Evolutionary conservation across 2,329 filamentous ascomycete genomes (phyloP).

Genomic region (Fusarium mexicanum): DNA sequence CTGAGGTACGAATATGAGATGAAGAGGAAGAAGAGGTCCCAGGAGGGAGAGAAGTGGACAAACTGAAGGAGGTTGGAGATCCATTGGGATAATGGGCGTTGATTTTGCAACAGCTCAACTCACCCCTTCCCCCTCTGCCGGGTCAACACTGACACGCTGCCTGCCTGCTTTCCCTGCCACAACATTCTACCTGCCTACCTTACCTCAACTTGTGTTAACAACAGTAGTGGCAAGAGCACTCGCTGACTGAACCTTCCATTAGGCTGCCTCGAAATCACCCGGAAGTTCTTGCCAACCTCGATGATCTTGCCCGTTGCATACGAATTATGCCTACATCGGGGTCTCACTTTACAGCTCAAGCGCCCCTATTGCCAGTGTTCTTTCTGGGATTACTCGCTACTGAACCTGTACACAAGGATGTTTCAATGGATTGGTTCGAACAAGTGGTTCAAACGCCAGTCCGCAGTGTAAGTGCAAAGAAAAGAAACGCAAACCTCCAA

Average conservation of each 20-base stretch:
- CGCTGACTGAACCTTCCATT: neutral
- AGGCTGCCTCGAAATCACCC: slow-evolving; percentile 52
- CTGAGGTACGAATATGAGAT: slow-evolving; percentile 43
- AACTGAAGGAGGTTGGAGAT: neutral
- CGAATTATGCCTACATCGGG: slow-evolving; percentile 54
- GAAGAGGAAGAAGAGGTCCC: neutral
- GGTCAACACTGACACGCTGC: neutral
- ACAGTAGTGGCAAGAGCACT: slow-evolving; percentile 1
- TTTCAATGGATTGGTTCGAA: slow-evolving; percentile 50
- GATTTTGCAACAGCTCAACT: neutral
- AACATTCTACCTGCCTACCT: neutral
- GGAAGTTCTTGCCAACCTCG: slow-evolving; percentile 46
- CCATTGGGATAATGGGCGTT: neutral
- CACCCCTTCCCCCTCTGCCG: neutral
- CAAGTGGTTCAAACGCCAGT: slow-evolving; percentile 50
- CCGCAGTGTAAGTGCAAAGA: slow-evolving; percentile 50
- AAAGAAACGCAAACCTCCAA: slow-evolving; percentile 14
- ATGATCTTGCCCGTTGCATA: slow-evolving; percentile 50
- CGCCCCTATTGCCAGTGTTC: slow-evolving; percentile 54
- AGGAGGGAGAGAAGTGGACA: neutral
- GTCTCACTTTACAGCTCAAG: slow-evolving; percentile 53
- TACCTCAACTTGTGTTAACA: neutral
- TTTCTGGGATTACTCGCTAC: slow-evolving; percentile 52
- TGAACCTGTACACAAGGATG: slow-evolving; percentile 38
- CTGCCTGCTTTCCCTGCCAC: neutral